Evolutionary conservation across 257 asterid genomes (phyloP), one percentile per base, ranked within the genome.

Genomic region (Rhazya stricta): DNA sequence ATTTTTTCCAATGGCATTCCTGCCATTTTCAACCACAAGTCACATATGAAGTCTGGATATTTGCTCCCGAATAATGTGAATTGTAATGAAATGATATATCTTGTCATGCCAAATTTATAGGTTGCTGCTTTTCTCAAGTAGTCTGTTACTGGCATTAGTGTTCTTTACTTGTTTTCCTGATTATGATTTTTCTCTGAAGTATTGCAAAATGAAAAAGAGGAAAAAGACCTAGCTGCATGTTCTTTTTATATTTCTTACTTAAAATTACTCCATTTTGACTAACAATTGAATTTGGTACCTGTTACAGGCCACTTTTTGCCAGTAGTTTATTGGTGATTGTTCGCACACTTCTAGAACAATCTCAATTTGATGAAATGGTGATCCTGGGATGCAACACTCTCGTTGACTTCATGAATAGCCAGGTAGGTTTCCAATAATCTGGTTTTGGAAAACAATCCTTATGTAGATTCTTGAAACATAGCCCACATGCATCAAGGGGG

Each of bases 221-320:
- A 2, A 29, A 10, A 12, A 13, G 12, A 15, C 54, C 12, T 29
- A 15, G 9, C 21, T 41, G 9, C 36, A 71, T 27, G 10, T 4
- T 3, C 58, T 16, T 43, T 42, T 60, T 34, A 45, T 34, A 37
- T 71, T 48, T 27, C 46, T 51, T 61, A 41, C 32, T 69, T 43
- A 41, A 13, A 69, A 29, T 5, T 41, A 53, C n/a, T 43, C 58
- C 4, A 41, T 48, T n/a, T 69, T 69, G 60, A 18, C 19, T 13
- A 19, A 50, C 13, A 21, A 16, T 7, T 50, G 56, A 69, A 56
- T 30, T 25, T 74, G 75, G 29, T 29, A 21, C 43, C 76, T 67
- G 58, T 57, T 78, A 80, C 89, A 85, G 89, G 87, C 85, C 89
- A 30, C 87, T 85, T 53, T 85, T 81, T 77, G 87, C 89, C 41